Percentiles rank a stretch among this genome's conserved stretches.
These are phyloP conservation scores for Cladosporium sp. DNA, from an alignment of 2,329 filamentous ascomycete species.

Conservation along the genomic window DNA sequence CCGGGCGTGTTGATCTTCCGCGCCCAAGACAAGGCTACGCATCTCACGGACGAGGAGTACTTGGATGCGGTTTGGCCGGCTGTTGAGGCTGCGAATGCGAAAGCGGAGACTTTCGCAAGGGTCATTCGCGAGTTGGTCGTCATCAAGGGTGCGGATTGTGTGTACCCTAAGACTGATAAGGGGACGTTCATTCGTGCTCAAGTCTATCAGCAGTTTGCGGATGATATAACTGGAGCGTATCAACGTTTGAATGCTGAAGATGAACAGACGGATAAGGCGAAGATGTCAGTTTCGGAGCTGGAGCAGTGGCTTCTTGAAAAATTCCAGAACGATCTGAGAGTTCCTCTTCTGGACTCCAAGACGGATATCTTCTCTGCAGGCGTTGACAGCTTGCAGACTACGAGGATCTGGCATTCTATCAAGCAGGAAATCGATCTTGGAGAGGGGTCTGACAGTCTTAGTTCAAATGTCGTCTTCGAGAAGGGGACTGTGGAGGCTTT, in stretches of 20 bases:
- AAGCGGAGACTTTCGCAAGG: conserved; percentile 49
- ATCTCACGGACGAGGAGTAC: conserved; percentile 43
- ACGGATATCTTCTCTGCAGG: conserved; percentile 58
- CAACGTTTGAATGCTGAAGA: conserved; percentile 21
- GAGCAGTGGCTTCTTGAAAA: conserved; percentile 27
- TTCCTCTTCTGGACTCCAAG: conserved; percentile 19
- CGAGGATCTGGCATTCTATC: conserved; percentile 52
- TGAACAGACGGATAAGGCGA: conserved; percentile 21
- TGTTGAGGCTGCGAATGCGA: conserved; percentile 49
- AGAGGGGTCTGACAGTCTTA: conserved; percentile 33
- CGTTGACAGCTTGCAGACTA: conserved; percentile 42
- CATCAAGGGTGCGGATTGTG: conserved; percentile 41
- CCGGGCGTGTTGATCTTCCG: conserved; percentile 52
- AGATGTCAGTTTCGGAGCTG: conserved; percentile 25
- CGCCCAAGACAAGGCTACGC: conserved; percentile 40
- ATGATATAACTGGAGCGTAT: conserved; percentile 47
- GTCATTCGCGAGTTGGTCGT: conserved; percentile 52
- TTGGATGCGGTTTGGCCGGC: conserved; percentile 48
- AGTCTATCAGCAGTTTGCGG: conserved; percentile 47
- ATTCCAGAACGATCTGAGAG: conserved; percentile 31
- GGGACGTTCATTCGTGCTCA: conserved; percentile 53
- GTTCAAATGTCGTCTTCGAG: conserved; percentile 58
- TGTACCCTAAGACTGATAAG: conserved; percentile 54
- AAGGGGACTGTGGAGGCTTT: conserved; percentile 47
- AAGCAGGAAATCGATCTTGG: conserved; percentile 35